A percentile compares a stretch with the other conserved stretches of the same genome.
Conservation (phyloP, 2,329 filamentous ascomycete genomes). For the Calonectria leucothoes region DNA sequence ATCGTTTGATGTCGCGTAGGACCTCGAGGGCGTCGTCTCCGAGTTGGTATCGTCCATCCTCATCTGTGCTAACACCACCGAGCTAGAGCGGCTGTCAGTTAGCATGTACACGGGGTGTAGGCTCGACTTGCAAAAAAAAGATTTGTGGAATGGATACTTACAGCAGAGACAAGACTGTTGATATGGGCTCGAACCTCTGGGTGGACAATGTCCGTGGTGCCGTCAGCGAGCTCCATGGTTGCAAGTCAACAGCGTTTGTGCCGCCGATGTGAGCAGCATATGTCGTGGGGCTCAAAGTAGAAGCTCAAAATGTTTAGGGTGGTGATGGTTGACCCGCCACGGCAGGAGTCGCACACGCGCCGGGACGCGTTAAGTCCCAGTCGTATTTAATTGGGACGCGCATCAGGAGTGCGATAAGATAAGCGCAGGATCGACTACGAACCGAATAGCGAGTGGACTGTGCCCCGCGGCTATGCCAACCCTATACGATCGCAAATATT, state of each 20-base stretch:
- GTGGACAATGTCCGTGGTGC: slow-evolving; percentile 75
- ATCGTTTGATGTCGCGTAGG: slow-evolving; percentile 92
- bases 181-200: slow-evolving; percentile 94
- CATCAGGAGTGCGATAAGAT: slow-evolving; percentile 6
- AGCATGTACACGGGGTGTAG: neutral
- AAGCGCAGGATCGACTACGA: neutral
- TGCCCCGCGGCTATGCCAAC: neutral
- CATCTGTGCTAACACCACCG: slow-evolving; percentile 82
- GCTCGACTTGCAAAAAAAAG: neutral
- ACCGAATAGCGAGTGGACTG: slow-evolving; percentile 19
- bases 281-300: slow-evolving; percentile 32
- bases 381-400: slow-evolving; percentile 32
- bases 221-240: slow-evolving; percentile 67
- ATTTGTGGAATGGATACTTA: slow-evolving; percentile 60
- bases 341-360: slow-evolving; percentile 27
- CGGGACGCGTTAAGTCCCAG: slow-evolving; percentile 30
- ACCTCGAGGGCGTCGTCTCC: slow-evolving; percentile 95
- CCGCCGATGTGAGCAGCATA: slow-evolving; percentile 27
- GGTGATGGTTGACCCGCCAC: slow-evolving; percentile 24
- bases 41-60: slow-evolving; percentile 85
- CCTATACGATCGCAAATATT: neutral
- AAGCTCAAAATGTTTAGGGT: slow-evolving; percentile 19
- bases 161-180: slow-evolving; percentile 92
- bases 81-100: slow-evolving; percentile 66
- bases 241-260: slow-evolving; percentile 24